Percentiles rank a stretch among this genome's conserved stretches.
Evolutionary conservation across 306 rosid species (phyloP).

Genomic region (Fagus sylvatica): DNA sequence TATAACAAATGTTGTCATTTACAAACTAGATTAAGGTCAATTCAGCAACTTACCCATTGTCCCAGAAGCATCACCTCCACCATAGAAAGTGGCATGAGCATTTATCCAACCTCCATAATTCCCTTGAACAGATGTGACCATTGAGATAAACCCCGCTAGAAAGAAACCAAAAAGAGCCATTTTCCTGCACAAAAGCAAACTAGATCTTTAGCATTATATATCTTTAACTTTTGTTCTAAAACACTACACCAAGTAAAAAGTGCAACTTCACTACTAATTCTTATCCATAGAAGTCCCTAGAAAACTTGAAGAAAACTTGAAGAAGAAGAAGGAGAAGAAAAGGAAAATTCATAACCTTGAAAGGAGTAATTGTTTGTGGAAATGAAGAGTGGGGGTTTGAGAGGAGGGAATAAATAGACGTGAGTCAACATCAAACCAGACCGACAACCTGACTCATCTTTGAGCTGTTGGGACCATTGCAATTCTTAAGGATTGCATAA

Average conservation of each 20-base stretch:
- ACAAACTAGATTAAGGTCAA: neutral
- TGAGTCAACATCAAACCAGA: slow-evolving; percentile 53
- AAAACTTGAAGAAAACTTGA: neutral
- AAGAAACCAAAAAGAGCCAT: slow-evolving; percentile 50
- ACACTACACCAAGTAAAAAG: neutral
- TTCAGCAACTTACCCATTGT: slow-evolving; percentile 62
- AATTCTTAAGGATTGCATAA: slow-evolving; percentile 21
- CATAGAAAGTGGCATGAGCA: slow-evolving; percentile 90
- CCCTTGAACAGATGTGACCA: slow-evolving; percentile 43
- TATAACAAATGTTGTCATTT: neutral
- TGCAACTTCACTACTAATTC: slow-evolving; percentile 4
- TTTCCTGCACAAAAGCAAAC: slow-evolving; percentile 43
- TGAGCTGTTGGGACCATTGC: slow-evolving; percentile 59
- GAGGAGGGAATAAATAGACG: slow-evolving; percentile 68
- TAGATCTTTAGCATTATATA: slow-evolving; percentile 18
- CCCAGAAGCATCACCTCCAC: slow-evolving; percentile 86
- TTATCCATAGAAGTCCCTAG: neutral
- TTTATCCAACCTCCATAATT: slow-evolving; percentile 63
- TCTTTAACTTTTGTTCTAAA: neutral
- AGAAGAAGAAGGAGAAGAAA: neutral
- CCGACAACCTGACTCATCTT: slow-evolving; percentile 29
- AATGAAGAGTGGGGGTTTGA: slow-evolving; percentile 38
- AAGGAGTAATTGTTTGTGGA: slow-evolving; percentile 32
- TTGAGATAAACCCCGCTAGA: slow-evolving; percentile 39
- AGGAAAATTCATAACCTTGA: slow-evolving; percentile 28